These are phyloP conservation scores for Suaeda aralocaspica DNA, from an alignment of 148 eudicot genomes.

Conservation along the genomic window DNA sequence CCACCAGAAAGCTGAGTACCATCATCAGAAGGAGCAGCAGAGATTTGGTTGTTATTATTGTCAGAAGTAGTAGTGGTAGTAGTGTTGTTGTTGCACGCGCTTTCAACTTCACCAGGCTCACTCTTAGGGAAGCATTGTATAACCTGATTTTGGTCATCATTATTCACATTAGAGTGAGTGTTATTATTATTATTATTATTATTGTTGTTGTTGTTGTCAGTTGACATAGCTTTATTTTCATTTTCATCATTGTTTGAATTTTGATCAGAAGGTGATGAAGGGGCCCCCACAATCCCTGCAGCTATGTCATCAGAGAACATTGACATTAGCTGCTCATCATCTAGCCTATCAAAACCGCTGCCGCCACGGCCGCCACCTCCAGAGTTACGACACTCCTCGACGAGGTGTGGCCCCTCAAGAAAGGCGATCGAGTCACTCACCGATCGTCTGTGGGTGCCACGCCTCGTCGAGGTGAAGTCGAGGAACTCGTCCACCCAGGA, in stretches of 20 bases:
- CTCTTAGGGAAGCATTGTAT: slow-evolving; percentile 31
- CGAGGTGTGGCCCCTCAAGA: slow-evolving; percentile 47
- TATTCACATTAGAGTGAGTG: not conserved
- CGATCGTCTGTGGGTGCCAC: slow-evolving; percentile 65
- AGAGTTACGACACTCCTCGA: slow-evolving; percentile 33
- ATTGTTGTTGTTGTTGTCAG: slow-evolving; percentile 5
- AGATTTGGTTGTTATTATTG: slow-evolving; percentile 13
- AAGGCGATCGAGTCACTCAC: slow-evolving; percentile 76
- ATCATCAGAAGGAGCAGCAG: slow-evolving; percentile 13
- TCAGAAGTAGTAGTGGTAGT: not conserved
- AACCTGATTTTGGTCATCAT: not conserved
- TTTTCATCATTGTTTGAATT: slow-evolving; percentile 30
- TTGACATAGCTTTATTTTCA: not conserved
- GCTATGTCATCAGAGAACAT: slow-evolving; percentile 68
- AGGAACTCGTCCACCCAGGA: slow-evolving; percentile 90
- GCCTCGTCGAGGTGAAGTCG: slow-evolving; percentile 63
- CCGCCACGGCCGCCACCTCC: slow-evolving; percentile 8
- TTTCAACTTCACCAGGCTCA: slow-evolving; percentile 69
- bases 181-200: not conserved
- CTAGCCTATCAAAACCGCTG: slow-evolving; percentile 55
- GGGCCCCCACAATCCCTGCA: slow-evolving; percentile 20
- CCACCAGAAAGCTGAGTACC: slow-evolving; percentile 17
- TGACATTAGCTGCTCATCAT: slow-evolving; percentile 74
- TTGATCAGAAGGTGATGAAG: slow-evolving; percentile 42
- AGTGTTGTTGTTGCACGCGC: slow-evolving; percentile 29